Conservation (phyloP, 2,329 filamentous ascomycete species). For the Fusarium humuli region DNA sequence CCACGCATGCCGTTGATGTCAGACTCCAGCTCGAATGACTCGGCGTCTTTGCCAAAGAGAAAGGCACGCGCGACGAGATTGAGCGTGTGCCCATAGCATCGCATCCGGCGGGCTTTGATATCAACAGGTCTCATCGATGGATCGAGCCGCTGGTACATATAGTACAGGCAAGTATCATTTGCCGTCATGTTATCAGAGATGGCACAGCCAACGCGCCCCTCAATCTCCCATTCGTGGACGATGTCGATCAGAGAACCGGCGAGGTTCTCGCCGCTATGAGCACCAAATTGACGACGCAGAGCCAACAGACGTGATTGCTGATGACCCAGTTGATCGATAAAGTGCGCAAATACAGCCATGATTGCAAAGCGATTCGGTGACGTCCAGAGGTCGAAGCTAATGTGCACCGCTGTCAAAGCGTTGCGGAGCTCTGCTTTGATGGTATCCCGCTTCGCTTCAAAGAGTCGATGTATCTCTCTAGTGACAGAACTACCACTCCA, state of each 20-base stretch:
- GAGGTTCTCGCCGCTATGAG: background rate
- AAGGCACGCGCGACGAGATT: conserved; percentile 16
- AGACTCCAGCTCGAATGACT: background rate
- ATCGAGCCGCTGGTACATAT: background rate
- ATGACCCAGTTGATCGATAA: background rate
- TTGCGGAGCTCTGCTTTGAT: too few relatives aligned
- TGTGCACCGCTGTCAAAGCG: too few relatives aligned
- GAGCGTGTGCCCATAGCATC: conserved; percentile 8
- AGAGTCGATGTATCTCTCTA: too few relatives aligned
- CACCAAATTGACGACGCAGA: background rate
- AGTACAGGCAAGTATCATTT: background rate
- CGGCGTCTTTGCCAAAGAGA: conserved; percentile 10
- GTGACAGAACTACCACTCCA: too few relatives aligned
- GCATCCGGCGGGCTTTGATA: background rate
- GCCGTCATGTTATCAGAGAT: background rate
- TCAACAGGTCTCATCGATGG: background rate
- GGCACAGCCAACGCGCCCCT: background rate
- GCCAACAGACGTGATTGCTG: background rate
- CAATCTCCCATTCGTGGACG: conserved; percentile 2
- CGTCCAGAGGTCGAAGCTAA: too few relatives aligned
- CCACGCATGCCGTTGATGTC: background rate
- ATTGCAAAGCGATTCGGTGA: background rate
- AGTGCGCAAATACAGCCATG: background rate
- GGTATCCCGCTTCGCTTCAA: too few relatives aligned
- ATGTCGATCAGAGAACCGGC: background rate